Evolutionary conservation across 2,329 filamentous ascomycete genomes (phyloP), one percentile per base, ranked within the genome.

Genomic region (Arachnomyces sp.): DNA sequence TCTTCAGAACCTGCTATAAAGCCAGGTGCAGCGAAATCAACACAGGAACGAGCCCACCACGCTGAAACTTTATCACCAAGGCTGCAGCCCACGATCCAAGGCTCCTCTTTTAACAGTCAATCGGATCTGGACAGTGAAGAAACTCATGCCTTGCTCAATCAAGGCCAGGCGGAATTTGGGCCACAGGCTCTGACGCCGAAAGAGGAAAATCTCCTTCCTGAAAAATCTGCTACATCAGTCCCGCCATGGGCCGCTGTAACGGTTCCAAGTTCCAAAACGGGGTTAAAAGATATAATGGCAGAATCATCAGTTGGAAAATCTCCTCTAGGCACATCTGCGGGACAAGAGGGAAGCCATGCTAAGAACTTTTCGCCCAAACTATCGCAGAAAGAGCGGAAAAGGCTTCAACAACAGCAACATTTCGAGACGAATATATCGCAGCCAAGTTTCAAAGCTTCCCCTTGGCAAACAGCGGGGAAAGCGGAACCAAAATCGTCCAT

Each of bases 341-440:
- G 69, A 38, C 62, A 66, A 15, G 64, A 67, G 43, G 63, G 50
- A 47, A 51, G 61, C 58, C 31, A 50, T 52, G 30, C 53, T 49
- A 39, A 61, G 53, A 52, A 54, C 52, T 55, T 66, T 17, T 59
- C 67, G 29, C 62, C 67, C 0, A 95, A 86, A 57, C 64, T 94
- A 50, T 95, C 89, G 0, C 92, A 96, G 52, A 94, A 92, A 56
- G 89, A 95, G 60, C 80, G 88, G 15, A 96, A 95, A 66, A 85
- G 78, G 56, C 78, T 88, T 48, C 78, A 87, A 52, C 82, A 87
- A 53, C 73, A 78, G 45, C 78, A 85, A 53, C 21, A 25, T 5
- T 5, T 25, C 9, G 49, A 59, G 40, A 56, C 57, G 40, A 44
- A 53, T 49, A 67, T 60, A 39, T 61, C 65, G 41, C 47, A 49